Evolutionary conservation across 495 filamentous ascomycete genomes (phyloP), one percentile per base, ranked within the genome.

Genomic region (Penicillium cosmopolitanum): DNA sequence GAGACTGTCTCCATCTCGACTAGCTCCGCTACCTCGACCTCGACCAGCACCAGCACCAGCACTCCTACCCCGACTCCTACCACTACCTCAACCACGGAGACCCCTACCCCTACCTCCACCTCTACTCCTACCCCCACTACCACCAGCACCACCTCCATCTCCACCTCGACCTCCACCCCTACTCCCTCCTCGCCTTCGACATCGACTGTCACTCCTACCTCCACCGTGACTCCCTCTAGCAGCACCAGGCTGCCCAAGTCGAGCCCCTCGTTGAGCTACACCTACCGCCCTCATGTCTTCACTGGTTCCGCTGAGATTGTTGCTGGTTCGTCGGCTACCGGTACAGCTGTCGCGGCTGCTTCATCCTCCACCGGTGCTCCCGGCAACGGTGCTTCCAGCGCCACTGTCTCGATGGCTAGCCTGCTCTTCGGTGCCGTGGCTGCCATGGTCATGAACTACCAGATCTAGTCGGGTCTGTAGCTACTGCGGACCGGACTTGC

Each of bases 221-320:
- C 73, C 52, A 57, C 62, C 12, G 42, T 48, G 46, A 48, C 18
- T 28, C 46, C 46, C 10, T 48, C 46, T 43, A 54, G 50, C 50
- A 66, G 53, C 57, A 58, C 56, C 42, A 61, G 43, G 16, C 57
- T 57, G 12, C 61, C 66, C 50, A 63, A 53, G 56, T 50, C 56
- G 11, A 69, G 60, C 55, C 63, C 67, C 13, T 55, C 61, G 42
- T 61, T 58, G 53, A 69, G 69, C 62, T 73, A 70, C 60, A 67
- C 61, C 34, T 76, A 76, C 60, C 66, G 60, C 18, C 73, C 73
- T 1, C 74, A 77, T 50, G 69, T 69, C 12, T 68, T 76, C 50
- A 74, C 73, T 33, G 62, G 61, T 56, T 58, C 58, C 51, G 61
- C 67, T 40, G 56, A 66, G 60, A 61, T 68, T 63, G 50, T 53